These are phyloP conservation scores for Diversispora eburnea DNA, from an alignment of 192 early-diverging fungal species.

Conservation along the genomic window DNA sequence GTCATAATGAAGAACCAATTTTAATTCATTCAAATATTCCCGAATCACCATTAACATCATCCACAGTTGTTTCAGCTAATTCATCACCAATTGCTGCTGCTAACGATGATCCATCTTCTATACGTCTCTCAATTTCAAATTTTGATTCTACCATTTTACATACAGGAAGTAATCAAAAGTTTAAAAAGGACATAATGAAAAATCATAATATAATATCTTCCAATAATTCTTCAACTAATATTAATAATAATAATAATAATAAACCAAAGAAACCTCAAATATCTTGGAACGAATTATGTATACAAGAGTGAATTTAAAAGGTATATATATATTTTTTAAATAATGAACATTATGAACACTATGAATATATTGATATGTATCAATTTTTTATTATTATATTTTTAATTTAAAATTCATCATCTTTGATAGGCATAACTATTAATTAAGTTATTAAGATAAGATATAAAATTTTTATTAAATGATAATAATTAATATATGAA, in stretches of 20 bases:
- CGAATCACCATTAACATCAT: slow-evolving; percentile 3
- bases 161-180: neutral
- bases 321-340: too few species aligned
- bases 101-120: neutral
- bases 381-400: too few species aligned
- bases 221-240: neutral
- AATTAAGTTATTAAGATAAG: too few species aligned
- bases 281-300: neutral
- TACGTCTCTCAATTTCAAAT: neutral
- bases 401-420: too few species aligned
- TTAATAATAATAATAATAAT: neutral
- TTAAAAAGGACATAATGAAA: too few species aligned
- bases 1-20: slow-evolving; percentile 34
- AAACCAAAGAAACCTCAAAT: neutral
- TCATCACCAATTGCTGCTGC: neutral
- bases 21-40: slow-evolving; percentile 17
- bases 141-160: neutral
- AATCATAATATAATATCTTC: too few species aligned
- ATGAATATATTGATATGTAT: too few species aligned
- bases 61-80: slow-evolving; percentile 3
- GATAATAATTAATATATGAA: too few species aligned
- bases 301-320: too few species aligned
- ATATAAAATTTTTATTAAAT: too few species aligned
- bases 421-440: too few species aligned
- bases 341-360: too few species aligned